A percentile compares a stretch with the other conserved stretches of the same genome.
These are phyloP conservation scores for Wickerhamiella bombiphila DNA, from an alignment of 805 yeast genomes.

Conservation along the genomic window DNA sequence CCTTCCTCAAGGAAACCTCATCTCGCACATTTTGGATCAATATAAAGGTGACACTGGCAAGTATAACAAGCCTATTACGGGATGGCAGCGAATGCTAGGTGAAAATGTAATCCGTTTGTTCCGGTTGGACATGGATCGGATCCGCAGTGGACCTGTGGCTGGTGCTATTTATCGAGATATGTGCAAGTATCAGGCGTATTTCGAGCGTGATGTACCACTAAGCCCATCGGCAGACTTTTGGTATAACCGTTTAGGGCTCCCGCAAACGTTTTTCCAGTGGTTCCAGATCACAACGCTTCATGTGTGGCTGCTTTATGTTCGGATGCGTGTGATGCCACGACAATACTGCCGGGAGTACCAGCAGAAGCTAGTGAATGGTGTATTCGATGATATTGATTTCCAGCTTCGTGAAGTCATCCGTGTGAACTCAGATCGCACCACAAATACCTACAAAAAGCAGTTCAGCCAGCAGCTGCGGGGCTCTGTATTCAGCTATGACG, in stretches of 20 bases:
- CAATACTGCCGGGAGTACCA: slow-evolving; percentile 80
- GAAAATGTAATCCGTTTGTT: slow-evolving; percentile 29
- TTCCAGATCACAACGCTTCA: slow-evolving; percentile 83
- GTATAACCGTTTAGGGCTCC: slow-evolving; percentile 69
- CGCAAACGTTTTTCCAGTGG: slow-evolving; percentile 89
- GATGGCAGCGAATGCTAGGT: slow-evolving; percentile 23
- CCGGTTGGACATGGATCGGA: slow-evolving; percentile 76
- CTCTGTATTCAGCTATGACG: slow-evolving; percentile 78
- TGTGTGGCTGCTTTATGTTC: slow-evolving; percentile 82
- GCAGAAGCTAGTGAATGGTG: slow-evolving; percentile 77
- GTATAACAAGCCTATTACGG: slow-evolving; percentile 14
- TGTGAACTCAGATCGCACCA: slow-evolving; percentile 63
- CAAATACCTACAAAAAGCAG: slow-evolving; percentile 77
- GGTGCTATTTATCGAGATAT: slow-evolving; percentile 77
- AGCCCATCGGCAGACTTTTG: slow-evolving; percentile 67
- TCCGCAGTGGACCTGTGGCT: slow-evolving; percentile 88
- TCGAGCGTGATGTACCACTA: slow-evolving; percentile 24
- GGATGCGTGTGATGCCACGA: slow-evolving; percentile 94
- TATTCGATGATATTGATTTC: slow-evolving; percentile 78
- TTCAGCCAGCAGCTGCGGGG: slow-evolving; percentile 86
- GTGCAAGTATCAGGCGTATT: slow-evolving; percentile 65
- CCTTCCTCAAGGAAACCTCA: slow-evolving; percentile 18
- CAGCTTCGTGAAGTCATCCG: slow-evolving; percentile 77
- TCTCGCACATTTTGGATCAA: slow-evolving; percentile 19
- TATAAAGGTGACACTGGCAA: slow-evolving; percentile 19